These are phyloP conservation scores for Sorghum bicolor DNA, from an alignment of 176 grass and related monocot genomes.

Conservation along the genomic window Sorghum_bicolor_NCBIv3 NC_012870.2:5446501-5447000, in stretches of 20 bases:
- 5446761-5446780: not conserved
- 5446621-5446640: not conserved
- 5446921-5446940: not conserved
- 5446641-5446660: not conserved
- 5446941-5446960: not conserved
- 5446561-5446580: not conserved
- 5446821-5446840: not conserved
- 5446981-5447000: not conserved
- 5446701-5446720: not conserved
- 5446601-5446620: not conserved
- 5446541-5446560: not conserved
- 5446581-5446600: not conserved
- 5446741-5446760: not conserved
- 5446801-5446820: not conserved
- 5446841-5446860: too few species aligned
- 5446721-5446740: not conserved
- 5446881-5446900: not conserved
- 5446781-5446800: not conserved
- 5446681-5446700: not conserved
- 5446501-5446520: not conserved
- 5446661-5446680: not conserved
- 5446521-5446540: not conserved
- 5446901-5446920: too few species aligned
- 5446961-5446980: not conserved
- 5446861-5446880: not conserved